These are phyloP conservation scores for Porogramme epimiltina DNA, from an alignment of 1,284 basidiomycete genomes.

Conservation along the genomic window DNA sequence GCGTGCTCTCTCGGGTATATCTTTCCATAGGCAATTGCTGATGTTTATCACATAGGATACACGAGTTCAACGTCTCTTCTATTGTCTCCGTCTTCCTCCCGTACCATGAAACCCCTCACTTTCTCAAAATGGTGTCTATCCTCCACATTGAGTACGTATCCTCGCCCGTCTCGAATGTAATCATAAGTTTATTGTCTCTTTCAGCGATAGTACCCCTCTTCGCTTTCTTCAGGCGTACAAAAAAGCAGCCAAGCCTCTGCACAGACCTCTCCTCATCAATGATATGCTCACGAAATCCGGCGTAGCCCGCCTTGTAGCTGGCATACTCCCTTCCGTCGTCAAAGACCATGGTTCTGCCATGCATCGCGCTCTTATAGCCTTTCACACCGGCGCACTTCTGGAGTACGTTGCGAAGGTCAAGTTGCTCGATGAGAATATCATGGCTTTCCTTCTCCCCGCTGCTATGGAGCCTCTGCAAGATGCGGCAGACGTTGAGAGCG, in stretches of 20 bases:
- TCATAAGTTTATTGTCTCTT: not conserved
- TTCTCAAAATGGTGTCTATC: slow-evolving; percentile 91
- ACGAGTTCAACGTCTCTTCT: slow-evolving; percentile 91
- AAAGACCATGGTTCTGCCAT: slow-evolving; percentile 44
- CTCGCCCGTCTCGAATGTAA: slow-evolving; percentile 1
- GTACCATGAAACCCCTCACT: slow-evolving; percentile 94
- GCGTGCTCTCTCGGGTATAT: too few species aligned
- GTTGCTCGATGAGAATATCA: slow-evolving; percentile 59
- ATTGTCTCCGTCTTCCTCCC: slow-evolving; percentile 87
- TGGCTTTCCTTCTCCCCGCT: slow-evolving; percentile 64
- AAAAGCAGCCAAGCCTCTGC: slow-evolving; percentile 71
- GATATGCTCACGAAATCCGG: slow-evolving; percentile 75
- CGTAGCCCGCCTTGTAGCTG: slow-evolving; percentile 70
- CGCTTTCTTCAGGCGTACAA: slow-evolving; percentile 80
- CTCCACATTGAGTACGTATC: slow-evolving; percentile 68
- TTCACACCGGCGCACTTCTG: slow-evolving; percentile 82
- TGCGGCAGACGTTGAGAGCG: slow-evolving; percentile 21
- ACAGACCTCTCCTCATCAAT: slow-evolving; percentile 66
- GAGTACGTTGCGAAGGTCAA: slow-evolving; percentile 72
- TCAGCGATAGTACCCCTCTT: slow-evolving; percentile 48
- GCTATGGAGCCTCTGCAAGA: slow-evolving; percentile 57
- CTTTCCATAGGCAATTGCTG: not conserved
- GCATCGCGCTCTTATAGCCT: slow-evolving; percentile 80
- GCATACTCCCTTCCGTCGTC: slow-evolving; percentile 63
- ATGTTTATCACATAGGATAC: slow-evolving; percentile 57